Evolutionary conservation across 2,329 filamentous ascomycete species (phyloP).

Genomic region (Rhexocercosporidium sp.): DNA sequence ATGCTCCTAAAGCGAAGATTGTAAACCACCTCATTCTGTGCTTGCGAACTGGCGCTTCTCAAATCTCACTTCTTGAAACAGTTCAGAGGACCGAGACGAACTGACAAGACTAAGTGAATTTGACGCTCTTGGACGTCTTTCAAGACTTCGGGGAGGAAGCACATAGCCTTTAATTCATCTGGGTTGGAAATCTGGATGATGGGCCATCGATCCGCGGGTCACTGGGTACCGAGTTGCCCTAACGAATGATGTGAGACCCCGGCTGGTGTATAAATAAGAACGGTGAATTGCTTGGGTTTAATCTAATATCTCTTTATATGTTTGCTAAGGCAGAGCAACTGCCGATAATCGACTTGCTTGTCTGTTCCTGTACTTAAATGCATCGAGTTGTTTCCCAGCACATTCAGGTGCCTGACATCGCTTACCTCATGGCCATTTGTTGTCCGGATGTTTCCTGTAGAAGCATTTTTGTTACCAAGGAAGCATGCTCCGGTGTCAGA

Average conservation of each 20-base stretch:
- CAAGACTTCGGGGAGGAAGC: not conserved
- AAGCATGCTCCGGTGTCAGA: too few relatives aligned
- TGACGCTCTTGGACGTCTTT: not conserved
- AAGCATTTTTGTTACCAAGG: too few relatives aligned
- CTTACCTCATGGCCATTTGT: too few relatives aligned
- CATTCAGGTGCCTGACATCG: too few relatives aligned
- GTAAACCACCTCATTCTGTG: constrained; percentile 22
- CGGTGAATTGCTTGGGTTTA: not conserved
- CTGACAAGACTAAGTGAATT: not conserved
- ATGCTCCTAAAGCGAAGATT: constrained; percentile 9
- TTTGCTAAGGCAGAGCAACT: not conserved
- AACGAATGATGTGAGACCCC: not conserved
- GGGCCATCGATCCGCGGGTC: not conserved
- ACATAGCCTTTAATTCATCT: not conserved
- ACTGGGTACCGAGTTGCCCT: not conserved
- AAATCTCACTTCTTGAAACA: too few relatives aligned
- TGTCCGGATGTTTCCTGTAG: too few relatives aligned
- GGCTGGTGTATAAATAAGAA: not conserved
- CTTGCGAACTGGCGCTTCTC: not conserved
- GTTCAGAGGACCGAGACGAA: not conserved
- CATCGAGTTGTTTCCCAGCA: not conserved
- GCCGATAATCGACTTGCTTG: not conserved
- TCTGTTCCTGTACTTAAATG: not conserved
- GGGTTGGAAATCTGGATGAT: not conserved
- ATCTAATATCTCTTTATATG: not conserved